Evolutionary conservation across 805 yeast genomes (phyloP), one percentile per base, ranked within the genome.

Genomic region (Nakazawaea anatomiae): DNA sequence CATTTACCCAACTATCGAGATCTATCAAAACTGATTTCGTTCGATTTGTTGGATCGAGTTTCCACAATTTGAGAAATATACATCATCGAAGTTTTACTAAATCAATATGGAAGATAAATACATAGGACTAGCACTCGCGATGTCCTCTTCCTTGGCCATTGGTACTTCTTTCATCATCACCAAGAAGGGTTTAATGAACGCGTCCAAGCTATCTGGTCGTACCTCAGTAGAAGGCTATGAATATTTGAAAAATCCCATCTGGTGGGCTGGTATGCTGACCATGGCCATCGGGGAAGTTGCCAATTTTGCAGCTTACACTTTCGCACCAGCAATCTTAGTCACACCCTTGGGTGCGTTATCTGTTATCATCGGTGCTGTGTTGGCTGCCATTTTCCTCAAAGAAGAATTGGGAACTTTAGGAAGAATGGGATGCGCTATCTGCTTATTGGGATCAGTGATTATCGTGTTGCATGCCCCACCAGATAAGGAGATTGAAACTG

Each of bases 261-360:
- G 97, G 97, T 87, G 96, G 88, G 87, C 92, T 0, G 97, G 97
- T 10, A 90, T 90, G 77, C 61, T 82, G 32, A 82, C 95, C 45
- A 84, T 89, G 97, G 96, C 94, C 2, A 69, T 89, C 27, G 97
- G 97, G 5, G 97, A 89, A 63, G 69, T 89, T 40, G 96, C 96
- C 52, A 89, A 89, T 64, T 89, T 89, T 64, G 96, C 96, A 4
- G 97, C 97, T 0, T 89, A 89, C 64, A 89, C 96, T 1, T 89
- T 89, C 75, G 97, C 97, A 0, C 96, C 97, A 3, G 95, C 96
- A 1, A 87, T 90, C 56, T 69, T 89, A 58, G 97, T 89, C 41
- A 89, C 97, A 4, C 97, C 97, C 5, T 72, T 89, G 50, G 97
- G 97, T 10, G 97, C 97, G 0, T 71, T 89, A 30, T 82, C 91